Conservation (phyloP, 805 yeast genomes). For the Saccharomycopsis sp. region DNA sequence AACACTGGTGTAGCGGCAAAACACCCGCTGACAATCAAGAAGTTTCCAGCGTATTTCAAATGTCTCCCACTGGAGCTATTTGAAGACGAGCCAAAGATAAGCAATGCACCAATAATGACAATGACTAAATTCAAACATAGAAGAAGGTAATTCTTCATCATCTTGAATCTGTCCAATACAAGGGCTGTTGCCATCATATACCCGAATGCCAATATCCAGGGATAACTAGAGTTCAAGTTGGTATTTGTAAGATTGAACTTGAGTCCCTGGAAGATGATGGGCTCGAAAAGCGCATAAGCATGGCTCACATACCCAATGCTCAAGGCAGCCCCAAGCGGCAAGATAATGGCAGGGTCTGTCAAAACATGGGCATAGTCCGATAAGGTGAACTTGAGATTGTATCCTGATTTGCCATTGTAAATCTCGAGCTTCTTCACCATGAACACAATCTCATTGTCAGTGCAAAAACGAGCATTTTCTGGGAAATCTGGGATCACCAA, state of each 20-base stretch:
- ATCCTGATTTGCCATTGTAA: slow-evolving; percentile 42
- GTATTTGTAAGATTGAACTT: slow-evolving; percentile 69
- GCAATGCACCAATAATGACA: slow-evolving; percentile 4
- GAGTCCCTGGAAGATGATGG: slow-evolving; percentile 54
- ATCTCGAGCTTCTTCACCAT: slow-evolving; percentile 50
- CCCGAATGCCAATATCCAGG: slow-evolving; percentile 44
- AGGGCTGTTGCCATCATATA: slow-evolving; percentile 1
- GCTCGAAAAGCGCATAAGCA: slow-evolving; percentile 65
- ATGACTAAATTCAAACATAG: slow-evolving; percentile 21
- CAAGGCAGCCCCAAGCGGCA: slow-evolving; percentile 52
- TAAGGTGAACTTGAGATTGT: slow-evolving; percentile 36
- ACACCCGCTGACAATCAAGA: slow-evolving; percentile 40
- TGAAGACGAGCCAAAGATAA: slow-evolving; percentile 1
- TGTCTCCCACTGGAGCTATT: slow-evolving; percentile 6
- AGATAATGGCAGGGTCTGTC: slow-evolving; percentile 49
- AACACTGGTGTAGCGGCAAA: slow-evolving; percentile 52
- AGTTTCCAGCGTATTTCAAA: slow-evolving; percentile 12
- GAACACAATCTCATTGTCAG: slow-evolving; percentile 40
- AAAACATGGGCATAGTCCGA: slow-evolving; percentile 39
- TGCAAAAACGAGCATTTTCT: slow-evolving; percentile 50
- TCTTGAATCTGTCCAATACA: slow-evolving; percentile 35
- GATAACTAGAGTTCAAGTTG: slow-evolving; percentile 48
- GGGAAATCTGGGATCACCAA: slow-evolving; percentile 66
- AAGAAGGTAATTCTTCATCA: slow-evolving; percentile 36
- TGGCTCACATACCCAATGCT: slow-evolving; percentile 59